phyloP scores from a whole-genome alignment of 441 rosid genomes.

The Arabidopsis hybrid region DNA sequence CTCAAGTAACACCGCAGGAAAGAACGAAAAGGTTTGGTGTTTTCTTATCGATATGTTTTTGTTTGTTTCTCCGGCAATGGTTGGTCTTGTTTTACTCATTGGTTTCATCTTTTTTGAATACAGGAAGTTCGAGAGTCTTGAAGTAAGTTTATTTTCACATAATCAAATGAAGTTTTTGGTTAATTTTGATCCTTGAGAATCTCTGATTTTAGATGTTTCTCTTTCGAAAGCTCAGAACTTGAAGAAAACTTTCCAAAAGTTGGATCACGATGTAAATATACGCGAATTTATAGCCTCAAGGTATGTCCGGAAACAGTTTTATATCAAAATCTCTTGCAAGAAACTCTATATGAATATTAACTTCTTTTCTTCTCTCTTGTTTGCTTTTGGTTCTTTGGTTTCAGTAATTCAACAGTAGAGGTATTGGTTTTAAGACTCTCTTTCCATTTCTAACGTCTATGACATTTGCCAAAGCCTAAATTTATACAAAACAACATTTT shows the following conservation, averaged over 20 bases:
- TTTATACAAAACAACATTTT: background rate
- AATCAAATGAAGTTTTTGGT: slow-evolving; percentile 10
- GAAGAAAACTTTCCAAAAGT: slow-evolving; percentile 82
- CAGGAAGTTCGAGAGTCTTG: slow-evolving; percentile 92
- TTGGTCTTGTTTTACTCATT: slow-evolving; percentile 15
- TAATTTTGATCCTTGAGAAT: background rate
- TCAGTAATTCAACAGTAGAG: slow-evolving; percentile 79
- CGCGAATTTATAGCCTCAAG: slow-evolving; percentile 74
- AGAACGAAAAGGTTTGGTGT: slow-evolving; percentile 70
- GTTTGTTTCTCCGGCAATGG: background rate
- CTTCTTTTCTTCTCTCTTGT: slow-evolving; percentile 2
- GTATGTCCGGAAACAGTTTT: slow-evolving; percentile 33
- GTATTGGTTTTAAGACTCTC: slow-evolving; percentile 41
- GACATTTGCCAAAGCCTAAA: slow-evolving; percentile 20
- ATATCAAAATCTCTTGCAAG: background rate
- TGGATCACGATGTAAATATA: slow-evolving; percentile 88
- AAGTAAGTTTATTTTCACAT: slow-evolving; percentile 61
- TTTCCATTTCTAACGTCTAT: background rate
- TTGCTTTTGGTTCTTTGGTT: slow-evolving; percentile 43
- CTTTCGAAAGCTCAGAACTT: slow-evolving; percentile 67
- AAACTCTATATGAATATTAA: slow-evolving; percentile 3
- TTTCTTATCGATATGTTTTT: background rate
- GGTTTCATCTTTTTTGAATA: slow-evolving; percentile 36
- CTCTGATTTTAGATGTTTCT: slow-evolving; percentile 35
- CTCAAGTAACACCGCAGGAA: slow-evolving; percentile 80